Base-by-base conservation (phyloP, 2,329 filamentous ascomycete genomes). In the Huntiella omanensis region DNA sequence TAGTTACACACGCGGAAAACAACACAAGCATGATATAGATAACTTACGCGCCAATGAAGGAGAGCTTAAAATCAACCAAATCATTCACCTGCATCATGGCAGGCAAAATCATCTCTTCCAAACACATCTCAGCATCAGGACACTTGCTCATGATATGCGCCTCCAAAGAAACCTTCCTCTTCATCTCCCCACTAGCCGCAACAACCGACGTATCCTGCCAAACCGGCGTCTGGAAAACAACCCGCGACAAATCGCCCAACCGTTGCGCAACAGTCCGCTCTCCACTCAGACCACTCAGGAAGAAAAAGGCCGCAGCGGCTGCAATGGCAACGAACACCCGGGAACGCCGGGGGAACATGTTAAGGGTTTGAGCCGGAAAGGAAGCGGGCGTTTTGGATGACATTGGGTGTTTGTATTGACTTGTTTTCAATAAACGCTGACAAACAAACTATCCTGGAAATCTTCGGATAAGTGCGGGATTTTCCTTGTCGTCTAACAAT, bases 81-180 rank as follows among this genome's bases (percentile, higher is more conserved):
- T 84, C 74, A 51, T 75, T 70, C 34, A 87, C 72, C 49, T 75
- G 72, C 60, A 85, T 76, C 87, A 98, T 95, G 16, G 79, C 73
- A 1, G 91, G 91, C 12, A 96, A 64, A 17, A 98, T 70, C 54
- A 98, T 64, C 50, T 86, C 67, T 51, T 76, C 74, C 15, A 98
- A 67, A 56, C 88, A 95, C 57, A 84, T 80, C 67, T 70, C 72
- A 2, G 91, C 86, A 62, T 98, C 91, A 0, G 88, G 87, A 57
- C 91, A 98, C 69, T 96, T 95, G 64, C 78, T 83, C 80, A 96
- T 98, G 55, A 96, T 91, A 60, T 96, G 88, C 47, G 85, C 83
- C 60, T 98, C 91, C 2, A 98, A 64, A 3, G 85, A 82, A 4
- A 96, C 80, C 49, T 68, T 62, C 34, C 46, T 45, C 33, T 12